A percentile compares a stretch with the other conserved stretches of the same genome.
Conservation (phyloP, 345 rosid genomes). For the Arabidopsis arenosa region DNA sequence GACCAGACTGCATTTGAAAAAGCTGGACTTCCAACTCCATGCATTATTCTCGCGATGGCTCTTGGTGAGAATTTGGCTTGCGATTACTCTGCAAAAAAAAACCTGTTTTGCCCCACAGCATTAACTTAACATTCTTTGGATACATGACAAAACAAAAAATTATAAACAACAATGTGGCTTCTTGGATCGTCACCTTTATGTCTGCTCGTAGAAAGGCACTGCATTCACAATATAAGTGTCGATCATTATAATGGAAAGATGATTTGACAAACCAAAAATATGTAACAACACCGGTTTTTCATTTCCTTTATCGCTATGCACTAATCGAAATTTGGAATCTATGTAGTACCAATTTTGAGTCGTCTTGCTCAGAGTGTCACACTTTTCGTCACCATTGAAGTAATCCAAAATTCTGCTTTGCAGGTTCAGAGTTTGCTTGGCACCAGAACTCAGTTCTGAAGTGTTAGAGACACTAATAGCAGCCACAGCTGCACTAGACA, state of each 20-base stretch:
- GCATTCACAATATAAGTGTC: slow-evolving; percentile 47
- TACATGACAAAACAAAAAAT: background rate
- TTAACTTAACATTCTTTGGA: slow-evolving; percentile 13
- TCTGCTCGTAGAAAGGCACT: slow-evolving; percentile 94
- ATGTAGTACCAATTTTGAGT: slow-evolving; percentile 42
- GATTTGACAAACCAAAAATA: background rate
- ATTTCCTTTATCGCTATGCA: background rate
- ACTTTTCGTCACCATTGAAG: slow-evolving; percentile 45
- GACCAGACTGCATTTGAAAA: slow-evolving; percentile 82
- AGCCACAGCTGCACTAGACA: slow-evolving; percentile 46
- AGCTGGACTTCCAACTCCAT: slow-evolving; percentile 92
- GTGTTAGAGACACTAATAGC: slow-evolving; percentile 40
- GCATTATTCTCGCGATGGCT: slow-evolving; percentile 92
- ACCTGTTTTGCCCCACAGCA: slow-evolving; percentile 58
- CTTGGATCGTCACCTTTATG: slow-evolving; percentile 70
- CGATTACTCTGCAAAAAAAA: slow-evolving; percentile 78
- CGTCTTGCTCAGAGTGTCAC: slow-evolving; percentile 40
- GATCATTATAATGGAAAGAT: slow-evolving; percentile 42
- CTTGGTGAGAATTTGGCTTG: slow-evolving; percentile 87
- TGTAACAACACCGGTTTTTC: background rate
- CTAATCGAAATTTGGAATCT: slow-evolving; percentile 6
- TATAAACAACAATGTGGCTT: slow-evolving; percentile 30
- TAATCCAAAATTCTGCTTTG: slow-evolving; percentile 44
- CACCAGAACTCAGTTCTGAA: slow-evolving; percentile 36
- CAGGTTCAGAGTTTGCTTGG: slow-evolving; percentile 43